Conservation (phyloP, 768 basidiomycete species). For the Agrocybe praecox region DNA sequence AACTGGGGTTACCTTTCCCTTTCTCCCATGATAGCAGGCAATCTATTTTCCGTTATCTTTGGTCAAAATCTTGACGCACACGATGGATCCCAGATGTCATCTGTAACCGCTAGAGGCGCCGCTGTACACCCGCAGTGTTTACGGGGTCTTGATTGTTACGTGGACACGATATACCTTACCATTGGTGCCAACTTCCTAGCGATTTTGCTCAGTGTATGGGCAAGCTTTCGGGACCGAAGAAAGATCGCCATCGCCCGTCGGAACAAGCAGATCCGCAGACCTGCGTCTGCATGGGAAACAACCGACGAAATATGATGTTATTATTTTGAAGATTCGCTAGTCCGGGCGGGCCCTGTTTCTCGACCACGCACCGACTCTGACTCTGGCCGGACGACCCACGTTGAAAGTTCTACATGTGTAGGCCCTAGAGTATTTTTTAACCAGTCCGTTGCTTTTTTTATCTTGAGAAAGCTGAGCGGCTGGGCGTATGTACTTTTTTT, state of each 20-base stretch:
- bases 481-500: too few species aligned
- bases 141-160: conserved; percentile 61
- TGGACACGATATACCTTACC: conserved; percentile 56
- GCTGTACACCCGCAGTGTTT: conserved; percentile 46
- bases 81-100: conserved; percentile 23
- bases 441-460: too few species aligned
- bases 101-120: background rate
- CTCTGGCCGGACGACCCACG: too few species aligned
- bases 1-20: conserved; percentile 85
- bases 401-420: too few species aligned
- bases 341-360: too few species aligned
- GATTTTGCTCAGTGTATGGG: conserved; percentile 51
- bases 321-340: too few species aligned
- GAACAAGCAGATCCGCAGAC: conserved; percentile 7
- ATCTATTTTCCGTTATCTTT: conserved; percentile 83
- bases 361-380: too few species aligned
- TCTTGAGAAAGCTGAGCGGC: too few species aligned
- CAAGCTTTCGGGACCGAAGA: conserved; percentile 48
- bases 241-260: conserved; percentile 24
- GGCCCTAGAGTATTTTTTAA: too few species aligned
- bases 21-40: conserved; percentile 77
- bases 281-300: conserved; percentile 1
- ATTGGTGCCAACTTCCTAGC: conserved; percentile 47
- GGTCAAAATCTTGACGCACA: conserved; percentile 83
- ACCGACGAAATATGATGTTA: background rate